A percentile compares a stretch with the other conserved stretches of the same genome.
These are phyloP conservation scores for Poa annua DNA, from an alignment of 176 grass and related monocot genomes.

Conservation along the genomic window DNA sequence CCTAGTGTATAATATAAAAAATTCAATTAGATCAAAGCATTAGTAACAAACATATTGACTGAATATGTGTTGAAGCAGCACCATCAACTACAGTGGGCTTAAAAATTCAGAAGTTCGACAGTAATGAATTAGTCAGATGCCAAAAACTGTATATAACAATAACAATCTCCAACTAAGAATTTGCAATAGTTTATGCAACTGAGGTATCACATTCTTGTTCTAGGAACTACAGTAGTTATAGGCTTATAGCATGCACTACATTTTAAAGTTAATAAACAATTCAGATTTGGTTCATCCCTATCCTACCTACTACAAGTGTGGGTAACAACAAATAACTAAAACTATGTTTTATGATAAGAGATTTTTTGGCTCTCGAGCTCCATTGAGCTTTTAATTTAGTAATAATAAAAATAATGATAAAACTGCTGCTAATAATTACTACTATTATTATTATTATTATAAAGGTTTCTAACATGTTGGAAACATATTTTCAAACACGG, in stretches of 20 bases:
- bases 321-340: conserved; percentile 1
- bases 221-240: background rate
- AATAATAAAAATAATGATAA: too few relatives aligned
- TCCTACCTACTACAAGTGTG: background rate
- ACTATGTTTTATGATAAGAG: background rate
- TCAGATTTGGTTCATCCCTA: background rate
- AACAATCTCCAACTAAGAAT: background rate
- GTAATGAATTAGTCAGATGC: background rate
- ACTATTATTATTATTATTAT: background rate
- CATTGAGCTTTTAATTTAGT: background rate
- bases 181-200: background rate
- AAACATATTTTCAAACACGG: background rate
- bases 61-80: conserved; percentile 2
- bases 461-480: background rate
- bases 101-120: background rate
- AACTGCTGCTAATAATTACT: too few relatives aligned
- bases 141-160: conserved; percentile 5
- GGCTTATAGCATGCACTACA: background rate
- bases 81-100: background rate
- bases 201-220: background rate
- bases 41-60: background rate
- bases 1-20: conserved; percentile 30
- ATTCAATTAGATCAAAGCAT: background rate
- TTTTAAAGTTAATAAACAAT: conserved; percentile 7
- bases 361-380: background rate